Evolutionary conservation across 2,329 filamentous ascomycete species (phyloP), one percentile per base, ranked within the genome.

Genomic region (Rhinocladiella mackenziei): DNA sequence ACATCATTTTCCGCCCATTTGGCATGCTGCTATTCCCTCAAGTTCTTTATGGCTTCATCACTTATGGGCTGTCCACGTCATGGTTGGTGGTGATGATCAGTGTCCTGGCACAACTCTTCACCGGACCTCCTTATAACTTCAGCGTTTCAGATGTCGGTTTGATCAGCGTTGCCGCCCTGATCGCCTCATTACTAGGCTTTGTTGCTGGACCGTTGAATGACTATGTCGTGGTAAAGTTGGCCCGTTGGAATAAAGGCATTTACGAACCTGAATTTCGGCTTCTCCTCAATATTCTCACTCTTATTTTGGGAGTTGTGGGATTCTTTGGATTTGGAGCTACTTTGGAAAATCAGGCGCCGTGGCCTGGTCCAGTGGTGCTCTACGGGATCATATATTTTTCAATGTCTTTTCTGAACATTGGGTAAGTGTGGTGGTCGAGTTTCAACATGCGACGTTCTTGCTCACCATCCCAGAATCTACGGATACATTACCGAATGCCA

Each of bases 161-260:
- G 22, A 48, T 51, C 40, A 48, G 44, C n/a, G 41, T 51, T n/a
- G 40, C 44, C 14, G 30, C 47, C 4, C 15, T 50, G 33, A 39
- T 50, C 13, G 47, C 42, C 6, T 45, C 42, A 7, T 36, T 50
- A 15, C 28, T 45, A 22, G 43, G 37, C 6, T 47, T 44, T 20
- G 20, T 45, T 11, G 41, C 38, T 58, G n/a, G 61, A 56, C 14
- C 55, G 2, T 30, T 63, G 14, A 60, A 57, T 2, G 64, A 66
- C 44, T 51, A 49, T 30, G 37, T 64, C 9, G 55, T 59, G 2
- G 58, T 69, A 14, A 58, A 52, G 40, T 56, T 72, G 1, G 67
- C 70, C 0, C 62, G 66, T 4, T 62, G 67, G 25, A 71, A 70
- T 51, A 57, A 62, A 13, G 68, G 69, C 19, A 60, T 67, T 43